These are phyloP conservation scores for Ascocoryne sarcoides DNA, from an alignment of 2,329 filamentous ascomycete species.

Conservation along the genomic window DNA sequence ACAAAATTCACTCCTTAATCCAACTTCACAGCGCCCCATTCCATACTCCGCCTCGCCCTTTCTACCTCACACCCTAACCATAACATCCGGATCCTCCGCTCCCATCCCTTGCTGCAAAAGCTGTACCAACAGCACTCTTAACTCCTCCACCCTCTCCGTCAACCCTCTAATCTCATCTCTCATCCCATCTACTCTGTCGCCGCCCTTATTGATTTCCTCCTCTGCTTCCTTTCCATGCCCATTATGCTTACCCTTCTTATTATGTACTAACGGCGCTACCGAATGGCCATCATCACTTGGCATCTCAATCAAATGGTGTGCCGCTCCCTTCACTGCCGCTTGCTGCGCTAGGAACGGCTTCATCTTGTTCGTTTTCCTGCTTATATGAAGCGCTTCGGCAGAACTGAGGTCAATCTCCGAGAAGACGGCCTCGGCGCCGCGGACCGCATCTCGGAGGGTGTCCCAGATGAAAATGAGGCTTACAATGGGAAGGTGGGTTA, in stretches of 20 bases:
- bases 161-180: too few relatives aligned
- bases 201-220: too few relatives aligned
- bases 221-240: too few relatives aligned
- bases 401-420: not conserved
- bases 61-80: too few relatives aligned
- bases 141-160: too few relatives aligned
- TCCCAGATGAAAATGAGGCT: not conserved
- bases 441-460: not conserved
- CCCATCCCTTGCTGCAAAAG: too few relatives aligned
- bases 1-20: too few relatives aligned
- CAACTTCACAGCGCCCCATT: too few relatives aligned
- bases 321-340: not conserved
- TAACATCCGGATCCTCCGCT: too few relatives aligned
- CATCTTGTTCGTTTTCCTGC: not conserved
- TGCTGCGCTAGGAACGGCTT: not conserved
- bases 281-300: not conserved
- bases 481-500: conserved; percentile 47
- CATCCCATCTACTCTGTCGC: too few relatives aligned
- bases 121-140: too few relatives aligned
- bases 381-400: not conserved
- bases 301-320: not conserved
- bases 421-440: not conserved
- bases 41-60: too few relatives aligned
- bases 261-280: not conserved
- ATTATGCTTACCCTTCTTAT: not conserved